Evolutionary conservation across 306 rosid genomes (phyloP), one percentile per base, ranked within the genome.

Genomic region (Rosa chinensis): DNA sequence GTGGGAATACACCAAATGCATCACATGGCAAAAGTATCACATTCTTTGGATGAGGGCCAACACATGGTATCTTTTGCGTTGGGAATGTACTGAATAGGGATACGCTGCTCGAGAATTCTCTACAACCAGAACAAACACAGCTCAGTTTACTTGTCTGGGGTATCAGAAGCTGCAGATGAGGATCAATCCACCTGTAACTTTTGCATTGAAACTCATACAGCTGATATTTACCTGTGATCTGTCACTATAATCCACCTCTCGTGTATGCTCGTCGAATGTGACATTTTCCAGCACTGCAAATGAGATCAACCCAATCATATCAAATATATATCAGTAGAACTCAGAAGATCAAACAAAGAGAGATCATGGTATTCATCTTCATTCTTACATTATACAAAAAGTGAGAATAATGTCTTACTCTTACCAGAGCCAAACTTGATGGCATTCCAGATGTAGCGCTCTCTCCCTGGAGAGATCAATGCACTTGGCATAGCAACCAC

Each of bases 1-100:
- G 98, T 9, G 98, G 98, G 44, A 92, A 96, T 62, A 94, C 98
- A 13, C 98, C 98, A 82, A 92, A 94, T 32, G 98, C 98, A 40
- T 94, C 98, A 47, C 98, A 94, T 0, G 98, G 97, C 86, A 94
- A 80, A 75, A 94, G 97, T 28, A 94, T 92, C 63, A 94, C 93
- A 80, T 94, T 92, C 88, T 85, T 94, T 25, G 98, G 98, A 74
- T 92, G 97, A 16, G 98, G 97, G 2, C 94, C 98, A 62, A 94
- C 92, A 48, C 98, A 94, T 55, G 98, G 98, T 74, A 94, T 73
- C 83, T 81, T 81, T 84, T 3, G 94, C 97, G 48, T 92, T 94
- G n/a, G 98, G 98, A 50, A 94, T 94, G 96, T 88, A 88, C 79
- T 92, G 92, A 0, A 94, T 94, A 1, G 4, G 97, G 97, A 56